A percentile compares a stretch with the other conserved stretches of the same genome.
Conservation (phyloP, 2,329 filamentous ascomycete species). For the Metarhizium rileyi region DNA sequence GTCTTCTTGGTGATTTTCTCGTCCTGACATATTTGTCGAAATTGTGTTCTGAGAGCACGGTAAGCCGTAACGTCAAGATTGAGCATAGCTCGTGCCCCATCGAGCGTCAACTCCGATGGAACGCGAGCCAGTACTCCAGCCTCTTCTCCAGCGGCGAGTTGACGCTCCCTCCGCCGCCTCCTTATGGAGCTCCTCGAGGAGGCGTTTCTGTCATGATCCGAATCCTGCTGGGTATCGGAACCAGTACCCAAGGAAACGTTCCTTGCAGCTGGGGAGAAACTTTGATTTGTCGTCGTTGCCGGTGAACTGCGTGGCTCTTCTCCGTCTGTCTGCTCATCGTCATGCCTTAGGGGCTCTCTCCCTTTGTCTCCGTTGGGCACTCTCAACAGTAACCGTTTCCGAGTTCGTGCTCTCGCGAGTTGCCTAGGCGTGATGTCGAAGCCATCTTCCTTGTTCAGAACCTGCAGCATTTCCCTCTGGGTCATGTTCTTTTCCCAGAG, state of each 20-base stretch:
- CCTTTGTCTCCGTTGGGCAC: slow-evolving; percentile 48
- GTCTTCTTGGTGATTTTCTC: slow-evolving; percentile 66
- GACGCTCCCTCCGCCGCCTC: slow-evolving; percentile 58
- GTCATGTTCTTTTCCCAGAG: slow-evolving; percentile 67
- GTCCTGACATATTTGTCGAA: slow-evolving; percentile 60
- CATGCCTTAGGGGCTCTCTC: slow-evolving; percentile 50
- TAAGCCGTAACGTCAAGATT: slow-evolving; percentile 55
- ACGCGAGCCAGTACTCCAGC: slow-evolving; percentile 63
- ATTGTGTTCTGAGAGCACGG: slow-evolving; percentile 53
- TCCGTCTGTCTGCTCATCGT: slow-evolving; percentile 16
- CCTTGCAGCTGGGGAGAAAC: background rate
- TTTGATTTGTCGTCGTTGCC: background rate
- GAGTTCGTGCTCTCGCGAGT: slow-evolving; percentile 57
- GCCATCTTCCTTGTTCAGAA: slow-evolving; percentile 59
- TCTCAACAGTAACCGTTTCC: slow-evolving; percentile 59
- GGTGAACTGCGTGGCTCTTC: background rate
- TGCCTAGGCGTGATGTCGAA: slow-evolving; percentile 64
- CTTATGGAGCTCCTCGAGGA: slow-evolving; percentile 23
- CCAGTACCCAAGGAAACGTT: background rate
- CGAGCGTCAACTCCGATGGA: slow-evolving; percentile 72
- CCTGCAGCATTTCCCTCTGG: slow-evolving; percentile 64
- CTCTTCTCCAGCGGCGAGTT: slow-evolving; percentile 49
- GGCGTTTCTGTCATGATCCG: background rate
- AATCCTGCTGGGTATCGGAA: slow-evolving; percentile 1
- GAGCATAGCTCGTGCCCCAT: slow-evolving; percentile 65